Base-by-base conservation (phyloP, 179 eudicot genomes). In the Heliamphora pulchella region DNA sequence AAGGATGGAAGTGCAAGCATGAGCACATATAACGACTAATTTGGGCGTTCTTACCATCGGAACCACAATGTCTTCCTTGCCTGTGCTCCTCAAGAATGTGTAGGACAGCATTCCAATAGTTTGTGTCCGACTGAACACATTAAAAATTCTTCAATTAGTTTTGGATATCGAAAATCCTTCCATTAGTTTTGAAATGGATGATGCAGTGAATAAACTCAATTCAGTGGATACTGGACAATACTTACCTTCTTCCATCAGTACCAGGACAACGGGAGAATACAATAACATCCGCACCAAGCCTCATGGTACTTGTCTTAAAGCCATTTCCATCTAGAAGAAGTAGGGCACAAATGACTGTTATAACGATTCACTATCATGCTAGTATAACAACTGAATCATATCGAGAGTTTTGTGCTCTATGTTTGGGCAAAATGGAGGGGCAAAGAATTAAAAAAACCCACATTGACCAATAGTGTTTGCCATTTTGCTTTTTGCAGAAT, bases 251-350 rank as follows among this genome's bases (percentile, higher is more conserved):
- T 44, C 90, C 90, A 10, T 88, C 77, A 62, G 81, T 83, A 54
- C 86, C 91, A 31, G 71, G 73, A 79, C 93, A 85, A 10, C 89
- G 83, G 14, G 96, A 87, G 80, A 94, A 94, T 47, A 94, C 98
- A 78, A 94, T 94, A 48, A 91, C 97, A 86, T 92, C 98, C 14
- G 94, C 97, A 62, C 97, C 95, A 31, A 94, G 95, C 87, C 98
- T 92, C 98, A 94, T 94, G 1, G 97, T 92, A 81, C 98, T 94
- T 3, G 98, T 94, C 90, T 94, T 94, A 46, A 94, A 94, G 59
- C 97, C 98, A 86, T 94, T 94, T 71, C 97, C 98, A 86, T 94
- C 98, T 93, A 85, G 51, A 44, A 48, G 55, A 69, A 65, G 14
- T 50, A n/a, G 47, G 43, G 9, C 3, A 51, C 51, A 9, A 81